Evolutionary conservation across 257 asterid genomes (phyloP).

Genomic region (Gardenia jasminoides): DNA sequence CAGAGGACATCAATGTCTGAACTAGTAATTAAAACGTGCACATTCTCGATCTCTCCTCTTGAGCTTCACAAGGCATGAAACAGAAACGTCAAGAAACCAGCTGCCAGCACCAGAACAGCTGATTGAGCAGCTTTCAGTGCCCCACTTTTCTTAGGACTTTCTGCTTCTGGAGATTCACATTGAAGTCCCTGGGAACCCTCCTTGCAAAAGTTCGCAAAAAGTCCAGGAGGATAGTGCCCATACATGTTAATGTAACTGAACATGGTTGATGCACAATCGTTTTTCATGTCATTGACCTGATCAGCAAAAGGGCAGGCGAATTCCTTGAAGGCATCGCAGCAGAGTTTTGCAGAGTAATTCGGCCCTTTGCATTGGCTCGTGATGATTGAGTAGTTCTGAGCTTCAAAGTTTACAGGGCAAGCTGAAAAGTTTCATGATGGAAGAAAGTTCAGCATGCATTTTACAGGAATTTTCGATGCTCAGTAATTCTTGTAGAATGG

Average conservation of each 20-base stretch:
- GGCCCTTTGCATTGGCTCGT: conserved; percentile 96
- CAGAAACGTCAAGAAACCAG: conserved; percentile 22
- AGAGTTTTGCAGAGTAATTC: conserved; percentile 46
- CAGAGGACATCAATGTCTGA: neutral
- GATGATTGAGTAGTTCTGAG: conserved; percentile 70
- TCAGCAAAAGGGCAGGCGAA: conserved; percentile 56
- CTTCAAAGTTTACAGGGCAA: conserved; percentile 63
- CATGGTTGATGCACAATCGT: conserved; percentile 57
- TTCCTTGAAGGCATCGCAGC: conserved; percentile 62
- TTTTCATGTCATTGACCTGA: conserved; percentile 49
- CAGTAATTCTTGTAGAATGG: too few species aligned
- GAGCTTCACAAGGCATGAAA: conserved; percentile 19
- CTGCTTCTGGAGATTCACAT: conserved; percentile 22
- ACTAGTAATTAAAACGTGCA: neutral
- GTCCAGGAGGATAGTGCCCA: conserved; percentile 85
- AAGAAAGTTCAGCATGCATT: neutral
- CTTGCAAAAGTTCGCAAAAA: conserved; percentile 65
- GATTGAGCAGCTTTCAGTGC: conserved; percentile 14
- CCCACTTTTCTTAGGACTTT: conserved; percentile 10
- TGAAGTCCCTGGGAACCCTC: conserved; percentile 57
- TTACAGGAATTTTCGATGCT: neutral
- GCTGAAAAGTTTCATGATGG: conserved; percentile 30
- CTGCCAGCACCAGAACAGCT: conserved; percentile 3
- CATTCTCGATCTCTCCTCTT: neutral
- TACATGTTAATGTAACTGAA: conserved; percentile 69